A percentile compares a stretch with the other conserved stretches of the same genome.
Conservation (phyloP, 805 yeast genomes). For the Candida chauliodis region DNA sequence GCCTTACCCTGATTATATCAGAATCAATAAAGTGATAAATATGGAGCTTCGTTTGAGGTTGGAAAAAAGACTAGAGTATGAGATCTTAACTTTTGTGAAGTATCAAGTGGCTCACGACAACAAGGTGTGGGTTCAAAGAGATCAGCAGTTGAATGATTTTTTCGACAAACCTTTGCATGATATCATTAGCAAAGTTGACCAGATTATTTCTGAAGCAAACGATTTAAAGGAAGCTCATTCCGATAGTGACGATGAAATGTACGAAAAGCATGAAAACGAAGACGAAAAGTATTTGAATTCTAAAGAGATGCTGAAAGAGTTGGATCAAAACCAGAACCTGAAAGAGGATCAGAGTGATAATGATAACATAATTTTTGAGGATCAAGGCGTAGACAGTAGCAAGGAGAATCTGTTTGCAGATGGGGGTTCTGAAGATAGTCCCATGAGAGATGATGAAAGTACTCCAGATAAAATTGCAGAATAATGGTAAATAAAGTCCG, state of each 20-base stretch:
- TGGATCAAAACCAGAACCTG: too few relatives aligned
- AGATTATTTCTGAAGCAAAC: slow-evolving; percentile 24
- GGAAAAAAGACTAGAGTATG: slow-evolving; percentile 31
- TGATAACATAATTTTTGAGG: too few relatives aligned
- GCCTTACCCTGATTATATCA: slow-evolving; percentile 26
- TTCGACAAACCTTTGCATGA: slow-evolving; percentile 21
- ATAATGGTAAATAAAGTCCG: too few relatives aligned
- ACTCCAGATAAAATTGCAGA: too few relatives aligned
- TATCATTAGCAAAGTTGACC: slow-evolving; percentile 26
- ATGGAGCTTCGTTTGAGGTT: slow-evolving; percentile 32
- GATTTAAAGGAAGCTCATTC: slow-evolving; percentile 24
- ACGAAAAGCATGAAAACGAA: slow-evolving; percentile 19
- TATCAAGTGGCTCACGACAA: slow-evolving; percentile 27
- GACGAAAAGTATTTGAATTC: slow-evolving; percentile 3
- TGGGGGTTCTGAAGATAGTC: too few relatives aligned
- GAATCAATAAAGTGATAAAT: slow-evolving; percentile 27
- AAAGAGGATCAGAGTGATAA: too few relatives aligned
- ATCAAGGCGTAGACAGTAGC: too few relatives aligned
- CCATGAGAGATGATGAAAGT: too few relatives aligned
- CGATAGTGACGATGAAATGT: slow-evolving; percentile 21
- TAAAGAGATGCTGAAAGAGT: neutral
- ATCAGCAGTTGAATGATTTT: slow-evolving; percentile 27
- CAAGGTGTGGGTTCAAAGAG: slow-evolving; percentile 34
- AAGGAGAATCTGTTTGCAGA: too few relatives aligned
- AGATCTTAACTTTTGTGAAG: slow-evolving; percentile 29